A percentile compares a stretch with the other conserved stretches of the same genome.
Evolutionary conservation across 768 basidiomycete species (phyloP).

Genomic region (Leucocoprinus sp.): DNA sequence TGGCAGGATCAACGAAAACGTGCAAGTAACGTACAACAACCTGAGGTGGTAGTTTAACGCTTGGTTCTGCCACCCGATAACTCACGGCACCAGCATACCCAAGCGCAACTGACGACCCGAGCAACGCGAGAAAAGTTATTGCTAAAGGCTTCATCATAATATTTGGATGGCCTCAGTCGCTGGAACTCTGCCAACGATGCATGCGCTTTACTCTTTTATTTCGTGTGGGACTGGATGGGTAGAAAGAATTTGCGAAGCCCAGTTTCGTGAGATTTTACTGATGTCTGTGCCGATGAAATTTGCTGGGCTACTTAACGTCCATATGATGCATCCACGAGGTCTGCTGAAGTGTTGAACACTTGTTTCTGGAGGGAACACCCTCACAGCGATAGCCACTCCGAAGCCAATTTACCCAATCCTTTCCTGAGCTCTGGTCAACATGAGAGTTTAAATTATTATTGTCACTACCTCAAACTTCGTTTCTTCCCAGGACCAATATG

Average conservation of each 20-base stretch:
- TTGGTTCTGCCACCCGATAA: neutral
- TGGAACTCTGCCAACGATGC: neutral
- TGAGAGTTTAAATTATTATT: too few relatives aligned
- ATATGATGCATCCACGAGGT: neutral
- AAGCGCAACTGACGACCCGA: neutral
- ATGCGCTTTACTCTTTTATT: neutral
- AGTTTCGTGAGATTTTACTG: neutral
- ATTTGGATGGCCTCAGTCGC: neutral
- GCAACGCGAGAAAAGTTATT: neutral
- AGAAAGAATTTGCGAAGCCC: neutral
- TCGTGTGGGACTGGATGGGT: neutral
- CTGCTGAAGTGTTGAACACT: too few relatives aligned
- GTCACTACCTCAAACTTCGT: too few relatives aligned
- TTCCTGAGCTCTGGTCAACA: too few relatives aligned
- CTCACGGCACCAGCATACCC: neutral
- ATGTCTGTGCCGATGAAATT: neutral
- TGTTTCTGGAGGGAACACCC: too few relatives aligned
- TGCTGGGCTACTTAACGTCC: too few relatives aligned
- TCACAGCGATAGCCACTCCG: too few relatives aligned
- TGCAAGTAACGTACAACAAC: slow-evolving; percentile 20
- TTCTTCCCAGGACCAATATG: too few relatives aligned
- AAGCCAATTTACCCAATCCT: too few relatives aligned
- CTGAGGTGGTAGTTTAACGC: slow-evolving; percentile 18
- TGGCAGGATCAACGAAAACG: neutral
- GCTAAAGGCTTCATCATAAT: neutral